These are phyloP conservation scores for Urostyla sp. DNA, from an alignment of 73 alveolate species.

Conservation along the genomic window DNA sequence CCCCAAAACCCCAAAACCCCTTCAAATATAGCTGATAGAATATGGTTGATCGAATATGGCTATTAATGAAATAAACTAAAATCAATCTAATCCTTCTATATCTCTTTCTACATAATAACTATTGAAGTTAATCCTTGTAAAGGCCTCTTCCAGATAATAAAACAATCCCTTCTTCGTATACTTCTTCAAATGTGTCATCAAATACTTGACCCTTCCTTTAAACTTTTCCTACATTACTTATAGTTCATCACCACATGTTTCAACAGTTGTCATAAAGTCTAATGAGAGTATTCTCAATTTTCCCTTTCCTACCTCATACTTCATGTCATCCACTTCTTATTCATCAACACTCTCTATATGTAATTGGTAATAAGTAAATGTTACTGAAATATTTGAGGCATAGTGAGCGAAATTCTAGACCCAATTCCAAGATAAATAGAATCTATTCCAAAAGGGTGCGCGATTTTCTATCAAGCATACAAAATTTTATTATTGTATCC, in stretches of 20 bases:
- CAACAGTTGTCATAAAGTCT: conserved; percentile 8
- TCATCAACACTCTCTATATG: not conserved
- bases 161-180: conserved; percentile 55
- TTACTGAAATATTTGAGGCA: conserved; percentile 23
- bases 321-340: not conserved
- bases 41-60: too few relatives aligned
- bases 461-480: conserved; percentile 52
- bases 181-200: conserved; percentile 32
- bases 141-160: conserved; percentile 62
- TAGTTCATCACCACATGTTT: conserved; percentile 26
- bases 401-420: conserved; percentile 46
- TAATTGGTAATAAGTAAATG: not conserved
- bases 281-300: conserved; percentile 14
- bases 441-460: conserved; percentile 32
- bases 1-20: too few relatives aligned
- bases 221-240: conserved; percentile 9
- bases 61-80: not conserved
- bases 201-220: conserved; percentile 24
- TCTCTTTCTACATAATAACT: conserved; percentile 51
- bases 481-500: conserved; percentile 36
- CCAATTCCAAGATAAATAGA: conserved; percentile 12
- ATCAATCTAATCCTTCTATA: conserved; percentile 39
- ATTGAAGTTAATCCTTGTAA: conserved; percentile 56
- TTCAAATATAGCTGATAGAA: too few relatives aligned
- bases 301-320: conserved; percentile 1